Conservation (phyloP, 2,329 filamentous ascomycete genomes). For the Rhynchosporium secalis region DNA sequence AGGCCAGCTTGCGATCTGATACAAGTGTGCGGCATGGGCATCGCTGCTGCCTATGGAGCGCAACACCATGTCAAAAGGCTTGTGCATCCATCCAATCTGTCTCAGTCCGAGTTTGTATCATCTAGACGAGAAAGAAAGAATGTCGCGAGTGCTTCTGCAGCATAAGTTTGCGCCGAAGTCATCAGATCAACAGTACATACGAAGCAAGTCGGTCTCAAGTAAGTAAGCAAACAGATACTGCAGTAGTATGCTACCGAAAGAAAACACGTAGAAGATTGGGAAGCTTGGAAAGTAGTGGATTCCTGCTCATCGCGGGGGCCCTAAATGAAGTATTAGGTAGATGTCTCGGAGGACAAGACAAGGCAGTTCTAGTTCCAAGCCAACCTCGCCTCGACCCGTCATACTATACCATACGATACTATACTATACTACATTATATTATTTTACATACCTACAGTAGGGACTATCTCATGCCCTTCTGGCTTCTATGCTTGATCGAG, state of each 20-base stretch:
- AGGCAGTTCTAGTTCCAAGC: neutral
- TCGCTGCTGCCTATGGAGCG: constrained; percentile 15
- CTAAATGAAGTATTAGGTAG: neutral
- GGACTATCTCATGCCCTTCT: neutral
- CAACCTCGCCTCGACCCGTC: neutral
- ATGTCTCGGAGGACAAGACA: neutral
- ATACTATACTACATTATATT: too few species aligned
- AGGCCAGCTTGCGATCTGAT: constrained; percentile 14
- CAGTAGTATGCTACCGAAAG: neutral
- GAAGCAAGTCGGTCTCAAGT: neutral
- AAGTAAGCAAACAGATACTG: neutral
- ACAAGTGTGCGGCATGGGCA: constrained; percentile 16
- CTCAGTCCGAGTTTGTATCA: neutral
- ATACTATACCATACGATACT: neutral
- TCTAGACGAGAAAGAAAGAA: neutral
- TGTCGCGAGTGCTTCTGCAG: constrained; percentile 4
- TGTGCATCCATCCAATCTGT: too few species aligned
- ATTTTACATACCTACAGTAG: too few species aligned
- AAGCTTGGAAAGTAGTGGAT: too few species aligned
- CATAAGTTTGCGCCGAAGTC: constrained; percentile 5
- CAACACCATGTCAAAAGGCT: too few species aligned
- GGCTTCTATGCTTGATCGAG: constrained; percentile 5
- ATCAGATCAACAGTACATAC: neutral
- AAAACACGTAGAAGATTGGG: too few species aligned
- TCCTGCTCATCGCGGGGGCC: neutral